Evolutionary conservation across 139 green algal genomes (phyloP).

Genomic region (Micractinium sp.): DNA sequence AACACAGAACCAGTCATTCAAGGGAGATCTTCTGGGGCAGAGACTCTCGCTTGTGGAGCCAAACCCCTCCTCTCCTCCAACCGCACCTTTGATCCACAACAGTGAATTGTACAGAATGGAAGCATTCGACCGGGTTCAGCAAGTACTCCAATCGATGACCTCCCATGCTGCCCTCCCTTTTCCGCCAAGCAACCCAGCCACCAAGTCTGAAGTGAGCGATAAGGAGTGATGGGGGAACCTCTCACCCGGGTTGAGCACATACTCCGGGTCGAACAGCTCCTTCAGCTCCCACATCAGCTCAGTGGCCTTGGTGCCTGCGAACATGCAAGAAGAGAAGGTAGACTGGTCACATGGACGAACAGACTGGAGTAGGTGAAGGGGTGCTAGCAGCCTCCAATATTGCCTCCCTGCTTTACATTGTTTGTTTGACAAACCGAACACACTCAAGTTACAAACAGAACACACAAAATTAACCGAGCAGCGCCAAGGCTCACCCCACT

Average conservation of each 20-base stretch:
- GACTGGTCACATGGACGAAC: background rate
- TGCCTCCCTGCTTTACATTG: background rate
- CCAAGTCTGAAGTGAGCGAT: no score
- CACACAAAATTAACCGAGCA: background rate
- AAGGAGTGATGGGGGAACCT: no score
- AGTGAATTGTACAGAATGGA: no score
- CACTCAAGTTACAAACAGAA: background rate
- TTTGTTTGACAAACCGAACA: no score
- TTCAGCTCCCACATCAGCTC: conserved; percentile 99
- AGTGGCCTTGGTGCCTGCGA: conserved; percentile 82
- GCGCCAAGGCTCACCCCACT: conserved; percentile 74
- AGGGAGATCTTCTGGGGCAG: no score
- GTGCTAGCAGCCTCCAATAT: no score
- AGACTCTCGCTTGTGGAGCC: background rate
- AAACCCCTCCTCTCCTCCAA: background rate
- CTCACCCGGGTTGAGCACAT: conserved; percentile 92
- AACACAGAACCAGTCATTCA: background rate
- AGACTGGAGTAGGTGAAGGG: background rate
- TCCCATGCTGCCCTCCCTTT: no score
- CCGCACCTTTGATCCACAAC: no score
- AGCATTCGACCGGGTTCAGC: no score
- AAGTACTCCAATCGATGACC: no score
- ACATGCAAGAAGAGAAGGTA: background rate
- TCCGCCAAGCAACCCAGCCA: no score
- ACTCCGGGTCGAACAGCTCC: conserved; percentile 92